Percentiles rank a stretch among this genome's conserved stretches.
Evolutionary conservation across 208 protist species (phyloP).

Genomic region (Trypanosoma mega): DNA sequence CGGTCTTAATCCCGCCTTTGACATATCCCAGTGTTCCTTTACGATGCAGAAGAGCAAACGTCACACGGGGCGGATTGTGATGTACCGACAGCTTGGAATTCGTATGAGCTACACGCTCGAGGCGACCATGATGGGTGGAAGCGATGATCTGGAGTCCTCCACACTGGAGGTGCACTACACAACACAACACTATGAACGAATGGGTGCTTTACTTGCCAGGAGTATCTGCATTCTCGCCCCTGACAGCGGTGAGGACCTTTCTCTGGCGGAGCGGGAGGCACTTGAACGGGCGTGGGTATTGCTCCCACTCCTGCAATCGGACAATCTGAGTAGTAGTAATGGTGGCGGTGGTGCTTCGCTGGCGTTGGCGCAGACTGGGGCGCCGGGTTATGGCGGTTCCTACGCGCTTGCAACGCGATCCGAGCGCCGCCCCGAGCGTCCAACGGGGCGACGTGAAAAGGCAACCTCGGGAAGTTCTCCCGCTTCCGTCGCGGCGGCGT

Average conservation of each 20-base stretch:
- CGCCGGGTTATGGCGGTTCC: slow-evolving; percentile 36
- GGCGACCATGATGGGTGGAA: slow-evolving; percentile 90
- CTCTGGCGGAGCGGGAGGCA: neutral
- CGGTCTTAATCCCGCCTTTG: slow-evolving; percentile 62
- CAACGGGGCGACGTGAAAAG: slow-evolving; percentile 15
- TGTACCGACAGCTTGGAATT: slow-evolving; percentile 90
- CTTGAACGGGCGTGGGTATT: slow-evolving; percentile 29
- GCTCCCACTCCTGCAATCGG: neutral
- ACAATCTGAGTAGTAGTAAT: no score
- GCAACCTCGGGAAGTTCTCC: neutral
- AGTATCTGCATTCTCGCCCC: slow-evolving; percentile 11
- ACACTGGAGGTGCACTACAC: slow-evolving; percentile 21
- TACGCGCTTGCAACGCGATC: slow-evolving; percentile 58
- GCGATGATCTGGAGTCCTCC: slow-evolving; percentile 10
- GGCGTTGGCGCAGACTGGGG: neutral
- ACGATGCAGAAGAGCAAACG: slow-evolving; percentile 88
- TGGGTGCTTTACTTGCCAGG: slow-evolving; percentile 23
- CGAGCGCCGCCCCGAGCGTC: slow-evolving; percentile 35
- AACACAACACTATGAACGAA: slow-evolving; percentile 25
- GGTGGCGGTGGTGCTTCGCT: slow-evolving; percentile 9
- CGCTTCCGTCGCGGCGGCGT: neutral
- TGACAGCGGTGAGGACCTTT: slow-evolving; percentile 3
- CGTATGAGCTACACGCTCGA: slow-evolving; percentile 95
- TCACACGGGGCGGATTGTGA: slow-evolving; percentile 87
- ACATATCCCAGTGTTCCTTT: slow-evolving; percentile 76